Evolutionary conservation across 768 basidiomycete species (phyloP).

Genomic region (Boletus insuetus): DNA sequence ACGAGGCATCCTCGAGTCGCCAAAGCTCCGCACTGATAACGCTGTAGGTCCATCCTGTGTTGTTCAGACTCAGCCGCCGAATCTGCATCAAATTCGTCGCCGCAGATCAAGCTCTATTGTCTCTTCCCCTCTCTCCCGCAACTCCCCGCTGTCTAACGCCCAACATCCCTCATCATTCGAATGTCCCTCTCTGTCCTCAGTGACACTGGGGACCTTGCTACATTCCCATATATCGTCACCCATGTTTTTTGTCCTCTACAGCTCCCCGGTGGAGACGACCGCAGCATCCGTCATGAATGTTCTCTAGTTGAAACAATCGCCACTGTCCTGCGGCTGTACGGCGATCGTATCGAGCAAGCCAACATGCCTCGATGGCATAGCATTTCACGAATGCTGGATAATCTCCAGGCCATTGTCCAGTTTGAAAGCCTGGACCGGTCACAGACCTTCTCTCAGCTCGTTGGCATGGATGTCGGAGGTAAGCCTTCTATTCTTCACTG

Average conservation of each 20-base stretch:
- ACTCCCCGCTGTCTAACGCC: too few species aligned
- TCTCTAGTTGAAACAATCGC: slow-evolving; percentile 24
- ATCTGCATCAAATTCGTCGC: not conserved
- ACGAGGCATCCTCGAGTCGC: not conserved
- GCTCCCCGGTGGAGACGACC: slow-evolving; percentile 39
- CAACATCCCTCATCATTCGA: not conserved
- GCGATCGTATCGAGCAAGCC: not conserved
- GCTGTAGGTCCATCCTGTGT: slow-evolving; percentile 11
- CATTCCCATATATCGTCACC: slow-evolving; percentile 34
- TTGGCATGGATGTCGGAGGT: slow-evolving; percentile 9
- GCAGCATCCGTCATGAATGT: slow-evolving; percentile 21
- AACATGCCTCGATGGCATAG: slow-evolving; percentile 28
- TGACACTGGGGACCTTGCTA: not conserved
- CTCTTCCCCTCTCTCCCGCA: too few species aligned
- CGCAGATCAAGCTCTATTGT: not conserved
- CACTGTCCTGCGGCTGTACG: slow-evolving; percentile 20
- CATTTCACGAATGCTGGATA: slow-evolving; percentile 32
- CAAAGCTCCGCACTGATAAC: not conserved
- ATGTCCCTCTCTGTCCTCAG: slow-evolving; percentile 8
- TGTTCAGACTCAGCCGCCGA: slow-evolving; percentile 2
- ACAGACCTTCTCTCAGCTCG: slow-evolving; percentile 4
- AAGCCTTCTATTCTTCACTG: not conserved
- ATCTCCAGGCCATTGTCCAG: slow-evolving; percentile 16
- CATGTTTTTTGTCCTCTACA: slow-evolving; percentile 45
- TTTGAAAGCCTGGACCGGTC: slow-evolving; percentile 10